These are phyloP conservation scores for Candida gorgasii DNA, from an alignment of 805 yeast genomes.

Conservation along the genomic window DNA sequence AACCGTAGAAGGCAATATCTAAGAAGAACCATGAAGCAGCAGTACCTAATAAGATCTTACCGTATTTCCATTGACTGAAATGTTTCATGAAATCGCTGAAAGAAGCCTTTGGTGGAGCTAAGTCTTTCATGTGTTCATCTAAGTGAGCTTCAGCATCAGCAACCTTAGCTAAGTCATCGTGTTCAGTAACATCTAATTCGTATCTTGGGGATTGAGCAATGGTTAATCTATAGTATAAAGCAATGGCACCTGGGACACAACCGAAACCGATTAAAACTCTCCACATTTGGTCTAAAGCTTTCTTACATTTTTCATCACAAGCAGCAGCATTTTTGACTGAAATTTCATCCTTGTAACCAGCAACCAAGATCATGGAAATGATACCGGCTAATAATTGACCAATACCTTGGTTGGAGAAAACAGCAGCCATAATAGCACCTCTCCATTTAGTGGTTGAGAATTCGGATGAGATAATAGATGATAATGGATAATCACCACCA, in stretches of 20 bases:
- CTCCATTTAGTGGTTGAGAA: constrained; percentile 94
- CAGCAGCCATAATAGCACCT: constrained; percentile 97
- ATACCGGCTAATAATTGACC: constrained; percentile 90
- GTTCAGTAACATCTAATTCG: constrained; percentile 70
- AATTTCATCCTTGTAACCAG: constrained; percentile 68
- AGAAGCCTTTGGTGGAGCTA: constrained; percentile 79
- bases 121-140: constrained; percentile 37
- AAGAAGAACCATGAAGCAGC: constrained; percentile 90
- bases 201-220: constrained; percentile 95
- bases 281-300: constrained; percentile 93
- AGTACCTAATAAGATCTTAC: constrained; percentile 81
- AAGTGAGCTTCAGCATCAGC: constrained; percentile 49
- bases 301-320: constrained; percentile 67
- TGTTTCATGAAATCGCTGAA: constrained; percentile 69
- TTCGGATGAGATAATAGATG: constrained; percentile 91
- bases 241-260: constrained; percentile 82
- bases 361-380: constrained; percentile 73
- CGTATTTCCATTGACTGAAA: constrained; percentile 83
- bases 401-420: constrained; percentile 95
- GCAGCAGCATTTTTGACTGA: constrained; percentile 52
- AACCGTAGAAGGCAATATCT: constrained; percentile 90
- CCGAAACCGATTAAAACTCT: constrained; percentile 88
- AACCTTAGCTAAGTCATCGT: constrained; percentile 54
- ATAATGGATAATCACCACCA: constrained; percentile 95
- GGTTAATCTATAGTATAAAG: constrained; percentile 88